Evolutionary conservation across 192 early-diverging fungal species (phyloP), one percentile per base, ranked within the genome.

Genomic region (Thamnidium elegans): DNA sequence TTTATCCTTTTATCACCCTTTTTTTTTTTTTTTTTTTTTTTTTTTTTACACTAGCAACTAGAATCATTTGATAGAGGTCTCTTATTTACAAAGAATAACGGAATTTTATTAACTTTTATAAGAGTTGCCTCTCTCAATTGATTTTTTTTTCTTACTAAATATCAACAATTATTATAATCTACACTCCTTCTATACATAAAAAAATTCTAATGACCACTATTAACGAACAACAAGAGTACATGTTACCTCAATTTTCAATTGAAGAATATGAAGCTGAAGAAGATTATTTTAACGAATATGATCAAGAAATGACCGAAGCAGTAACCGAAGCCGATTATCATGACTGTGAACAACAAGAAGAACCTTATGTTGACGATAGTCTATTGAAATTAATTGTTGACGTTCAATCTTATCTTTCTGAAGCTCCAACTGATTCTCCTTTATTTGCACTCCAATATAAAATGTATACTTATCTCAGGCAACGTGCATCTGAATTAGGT

Each of bases 381-480:
- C 42, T 73, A 15, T 47, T 73, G 8, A 68, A 65, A 10, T 47
- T 73, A 31, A 63, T 73, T 20, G 71, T 73, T 34, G 71, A 67
- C 39, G 71, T 73, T 14, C 71, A 73, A 50, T 68, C 66, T 10
- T 73, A 73, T 47, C 53, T 73, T n/a, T 42, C 66, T 20, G 71
- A 73, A 32, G 26, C 62, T n/a, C 53, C 52, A 32, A 59, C 45
- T 43, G 71, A 68, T 26, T 68, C 71, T 55, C 71, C 71, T 5
- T 42, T 73, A n/a, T 48, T 73, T 4, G 56, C 67, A 10, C 61
- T 73, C 9, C 71, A 73, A 52, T 73, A 73, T 56, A 73, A 73
- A 52, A 73, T 73, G 71, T 73, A 73, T 39, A 68, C 56, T 31
- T 73, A 73, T 45, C 67, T 73, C 55, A 73, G 65, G 48, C 71